phyloP scores from a whole-genome alignment of 305 asterid species.

The Andrographis paniculata region DNA sequence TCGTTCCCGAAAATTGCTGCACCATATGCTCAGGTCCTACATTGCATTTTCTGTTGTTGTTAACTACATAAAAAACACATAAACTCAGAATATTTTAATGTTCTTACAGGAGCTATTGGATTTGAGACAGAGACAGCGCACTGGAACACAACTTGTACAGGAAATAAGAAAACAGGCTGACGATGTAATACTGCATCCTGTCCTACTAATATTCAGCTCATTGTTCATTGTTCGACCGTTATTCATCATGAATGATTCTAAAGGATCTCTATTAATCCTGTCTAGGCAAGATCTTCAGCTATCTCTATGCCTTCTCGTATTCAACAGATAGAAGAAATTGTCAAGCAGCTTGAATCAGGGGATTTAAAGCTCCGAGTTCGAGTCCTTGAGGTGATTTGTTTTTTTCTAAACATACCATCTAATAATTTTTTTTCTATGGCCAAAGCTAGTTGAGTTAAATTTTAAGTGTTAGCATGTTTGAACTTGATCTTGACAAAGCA shows the following conservation, averaged over 20 bases:
- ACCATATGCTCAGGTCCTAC: conserved; percentile 79
- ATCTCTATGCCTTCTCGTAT: conserved; percentile 87
- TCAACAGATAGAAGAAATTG: conserved; percentile 75
- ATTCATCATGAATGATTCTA: too few species aligned
- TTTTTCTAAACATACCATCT: too few species aligned
- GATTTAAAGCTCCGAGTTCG: conserved; percentile 89
- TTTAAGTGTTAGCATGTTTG: too few species aligned
- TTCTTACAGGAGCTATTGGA: conserved; percentile 69
- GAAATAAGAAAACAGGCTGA: conserved; percentile 79
- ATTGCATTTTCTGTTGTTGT: conserved; percentile 2
- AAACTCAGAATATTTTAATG: too few species aligned
- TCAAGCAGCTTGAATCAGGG: conserved; percentile 85
- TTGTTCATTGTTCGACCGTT: too few species aligned
- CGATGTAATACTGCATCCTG: conserved; percentile 36
- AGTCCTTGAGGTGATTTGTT: conserved; percentile 68
- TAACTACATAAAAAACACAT: neutral
- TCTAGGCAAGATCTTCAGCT: conserved; percentile 73
- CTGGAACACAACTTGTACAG: conserved; percentile 62
- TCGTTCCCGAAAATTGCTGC: conserved; percentile 92
- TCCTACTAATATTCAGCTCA: too few species aligned
- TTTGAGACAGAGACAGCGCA: conserved; percentile 48
- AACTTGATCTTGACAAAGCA: too few species aligned
- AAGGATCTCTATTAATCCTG: too few species aligned
- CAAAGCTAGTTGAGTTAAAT: neutral
- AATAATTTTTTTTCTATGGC: neutral